Conservation (phyloP, 2,329 filamentous ascomycete species). For the Penicillium sp. region DNA sequence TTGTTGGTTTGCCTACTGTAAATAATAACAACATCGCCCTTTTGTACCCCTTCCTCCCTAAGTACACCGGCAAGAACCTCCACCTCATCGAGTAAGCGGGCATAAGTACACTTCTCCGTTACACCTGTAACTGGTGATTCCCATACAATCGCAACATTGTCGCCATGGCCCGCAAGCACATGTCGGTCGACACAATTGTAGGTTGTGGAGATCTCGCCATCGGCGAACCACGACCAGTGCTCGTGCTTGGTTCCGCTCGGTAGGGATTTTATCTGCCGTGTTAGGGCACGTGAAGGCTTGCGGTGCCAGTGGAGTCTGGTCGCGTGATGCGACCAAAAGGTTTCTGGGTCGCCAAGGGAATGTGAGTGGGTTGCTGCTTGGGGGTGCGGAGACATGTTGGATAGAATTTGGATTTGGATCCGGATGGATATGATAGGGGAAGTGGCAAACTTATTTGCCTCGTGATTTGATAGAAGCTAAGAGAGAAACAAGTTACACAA, state of each 20-base stretch:
- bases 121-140: slow-evolving; percentile 79
- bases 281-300: slow-evolving; percentile 64
- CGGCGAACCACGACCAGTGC: slow-evolving; percentile 88
- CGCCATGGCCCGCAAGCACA: slow-evolving; percentile 74
- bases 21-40: slow-evolving; percentile 82
- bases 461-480: background rate
- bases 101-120: slow-evolving; percentile 74
- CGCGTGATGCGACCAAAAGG: slow-evolving; percentile 76
- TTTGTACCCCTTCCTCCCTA: slow-evolving; percentile 75
- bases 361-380: slow-evolving; percentile 53
- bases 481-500: background rate
- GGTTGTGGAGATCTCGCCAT: slow-evolving; percentile 83
- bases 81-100: slow-evolving; percentile 73
- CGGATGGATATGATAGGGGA: background rate
- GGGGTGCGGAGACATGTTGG: slow-evolving; percentile 29
- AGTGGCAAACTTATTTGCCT: background rate
- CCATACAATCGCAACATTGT: slow-evolving; percentile 75
- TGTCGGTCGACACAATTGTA: slow-evolving; percentile 92
- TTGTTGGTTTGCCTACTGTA: slow-evolving; percentile 64
- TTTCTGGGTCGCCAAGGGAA: slow-evolving; percentile 67
- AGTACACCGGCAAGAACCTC: slow-evolving; percentile 79
- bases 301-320: slow-evolving; percentile 78
- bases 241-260: slow-evolving; percentile 61
- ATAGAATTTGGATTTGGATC: background rate
- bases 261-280: slow-evolving; percentile 62